phyloP scores from a whole-genome alignment of 768 basidiomycete genomes.

The Pleurotus citrinopileatus region DNA sequence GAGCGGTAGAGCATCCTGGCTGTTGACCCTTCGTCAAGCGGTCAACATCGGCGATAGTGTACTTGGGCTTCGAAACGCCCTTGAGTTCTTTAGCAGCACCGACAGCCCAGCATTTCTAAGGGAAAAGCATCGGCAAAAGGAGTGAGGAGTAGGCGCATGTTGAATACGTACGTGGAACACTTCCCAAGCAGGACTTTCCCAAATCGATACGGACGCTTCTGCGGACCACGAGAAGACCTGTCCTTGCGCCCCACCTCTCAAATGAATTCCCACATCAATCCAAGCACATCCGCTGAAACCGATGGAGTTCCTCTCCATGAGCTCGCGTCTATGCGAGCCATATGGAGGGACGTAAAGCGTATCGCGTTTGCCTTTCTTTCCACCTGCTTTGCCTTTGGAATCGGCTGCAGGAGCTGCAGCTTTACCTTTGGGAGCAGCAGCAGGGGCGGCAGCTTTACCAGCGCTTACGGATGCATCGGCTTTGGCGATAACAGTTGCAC shows the following conservation, averaged over 20 bases:
- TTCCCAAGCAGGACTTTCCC: slow-evolving; percentile 4
- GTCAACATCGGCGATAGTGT: not conserved
- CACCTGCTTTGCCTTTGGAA: not conserved
- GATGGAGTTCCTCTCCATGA: not conserved
- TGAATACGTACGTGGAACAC: slow-evolving; percentile 5
- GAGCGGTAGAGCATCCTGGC: not conserved
- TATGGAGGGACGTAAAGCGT: not conserved
- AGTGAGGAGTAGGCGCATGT: not conserved
- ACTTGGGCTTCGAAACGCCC: not conserved
- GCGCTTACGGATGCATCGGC: not conserved
- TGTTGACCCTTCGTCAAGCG: not conserved
- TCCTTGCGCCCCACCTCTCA: not conserved
- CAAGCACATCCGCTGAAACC: not conserved
- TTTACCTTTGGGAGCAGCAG: not conserved
- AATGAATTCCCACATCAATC: not conserved
- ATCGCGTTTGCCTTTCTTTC: not conserved
- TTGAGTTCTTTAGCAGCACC: not conserved
- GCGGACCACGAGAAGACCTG: not conserved
- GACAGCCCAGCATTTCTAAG: not conserved
- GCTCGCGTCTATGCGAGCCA: not conserved
- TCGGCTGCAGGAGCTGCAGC: not conserved
- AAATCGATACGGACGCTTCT: not conserved
- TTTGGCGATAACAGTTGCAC: not conserved
- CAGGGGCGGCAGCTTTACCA: not conserved
- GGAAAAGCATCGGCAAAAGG: not conserved